phyloP scores from a whole-genome alignment of 176 grass and related monocot genomes.

The Cenchrus americanus region DNA sequence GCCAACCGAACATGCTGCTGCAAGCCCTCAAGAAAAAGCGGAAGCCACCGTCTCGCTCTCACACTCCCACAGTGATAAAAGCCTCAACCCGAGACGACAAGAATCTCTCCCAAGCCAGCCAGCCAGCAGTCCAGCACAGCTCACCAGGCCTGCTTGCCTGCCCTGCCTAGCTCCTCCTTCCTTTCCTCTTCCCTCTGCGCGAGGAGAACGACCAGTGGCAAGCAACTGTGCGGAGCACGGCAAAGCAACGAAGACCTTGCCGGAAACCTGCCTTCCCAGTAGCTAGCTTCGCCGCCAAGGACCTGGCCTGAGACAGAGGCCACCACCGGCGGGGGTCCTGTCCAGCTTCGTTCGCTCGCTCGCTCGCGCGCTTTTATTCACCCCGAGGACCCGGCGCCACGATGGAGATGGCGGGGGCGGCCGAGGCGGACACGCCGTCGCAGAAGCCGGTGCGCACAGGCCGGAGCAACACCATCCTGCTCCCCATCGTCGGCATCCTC shows the following conservation, averaged over 20 bases:
- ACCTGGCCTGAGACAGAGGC: slow-evolving; percentile 6
- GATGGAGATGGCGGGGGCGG: slow-evolving; percentile 24
- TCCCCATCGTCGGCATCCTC: slow-evolving; percentile 60
- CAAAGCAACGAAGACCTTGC: slow-evolving; percentile 30
- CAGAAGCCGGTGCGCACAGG: slow-evolving; percentile 42
- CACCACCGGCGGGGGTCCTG: slow-evolving; percentile 7
- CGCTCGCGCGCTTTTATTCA: background rate
- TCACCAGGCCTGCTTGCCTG: background rate
- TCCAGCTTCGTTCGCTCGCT: background rate
- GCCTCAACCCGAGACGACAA: slow-evolving; percentile 31
- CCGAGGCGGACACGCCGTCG: slow-evolving; percentile 28
- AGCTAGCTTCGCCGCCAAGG: slow-evolving; percentile 25
- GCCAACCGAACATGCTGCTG: too few relatives aligned
- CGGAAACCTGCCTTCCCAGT: background rate
- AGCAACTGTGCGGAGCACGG: slow-evolving; percentile 40
- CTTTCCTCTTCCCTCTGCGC: background rate
- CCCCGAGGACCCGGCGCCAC: background rate
- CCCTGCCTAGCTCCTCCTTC: background rate
- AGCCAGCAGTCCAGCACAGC: background rate
- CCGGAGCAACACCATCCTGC: slow-evolving; percentile 57
- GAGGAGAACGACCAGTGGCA: background rate
- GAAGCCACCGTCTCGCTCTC: background rate
- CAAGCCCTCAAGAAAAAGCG: background rate
- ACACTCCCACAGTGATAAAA: slow-evolving; percentile 41
- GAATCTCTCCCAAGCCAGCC: slow-evolving; percentile 36